phyloP scores from a whole-genome alignment of 2,329 filamentous ascomycete genomes.

The Zalaria obscura region DNA sequence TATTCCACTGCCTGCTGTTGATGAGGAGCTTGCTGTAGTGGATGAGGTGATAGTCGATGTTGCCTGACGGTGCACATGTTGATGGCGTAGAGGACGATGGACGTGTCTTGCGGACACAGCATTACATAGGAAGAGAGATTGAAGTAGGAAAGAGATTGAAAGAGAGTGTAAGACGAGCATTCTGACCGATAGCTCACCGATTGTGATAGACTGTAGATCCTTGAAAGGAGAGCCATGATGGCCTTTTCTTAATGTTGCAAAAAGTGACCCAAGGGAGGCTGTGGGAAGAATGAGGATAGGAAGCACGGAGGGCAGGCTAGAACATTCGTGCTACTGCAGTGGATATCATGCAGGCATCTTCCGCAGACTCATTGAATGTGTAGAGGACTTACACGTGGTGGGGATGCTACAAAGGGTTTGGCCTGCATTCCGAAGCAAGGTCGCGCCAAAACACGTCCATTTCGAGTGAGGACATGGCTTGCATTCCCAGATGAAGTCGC shows the following conservation, averaged over 20 bases:
- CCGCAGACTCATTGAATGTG: no score
- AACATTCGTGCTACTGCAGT: not conserved
- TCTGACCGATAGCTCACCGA: no score
- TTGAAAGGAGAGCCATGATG: not conserved
- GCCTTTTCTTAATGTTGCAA: not conserved
- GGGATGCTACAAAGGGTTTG: conserved; percentile 1
- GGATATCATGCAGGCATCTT: not conserved
- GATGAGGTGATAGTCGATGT: not conserved
- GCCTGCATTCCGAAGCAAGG: conserved; percentile 2
- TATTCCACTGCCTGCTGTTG: not conserved
- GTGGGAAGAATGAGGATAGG: conserved; percentile 1
- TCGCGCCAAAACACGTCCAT: conserved; percentile 2
- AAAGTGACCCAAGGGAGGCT: conserved; percentile 3
- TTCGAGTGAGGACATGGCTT: no score
- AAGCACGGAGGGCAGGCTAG: not conserved
- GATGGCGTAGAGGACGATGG: conserved; percentile 1
- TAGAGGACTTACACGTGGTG: not conserved
- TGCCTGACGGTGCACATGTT: not conserved
- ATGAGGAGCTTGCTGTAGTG: not conserved
- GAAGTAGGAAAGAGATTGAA: not conserved
- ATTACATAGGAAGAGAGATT: not conserved
- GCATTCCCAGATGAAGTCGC: no score
- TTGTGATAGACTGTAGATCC: not conserved
- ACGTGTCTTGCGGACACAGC: conserved; percentile 1
- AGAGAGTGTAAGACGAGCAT: not conserved